These are phyloP conservation scores for Rhinocladiella similis DNA, from an alignment of 2,329 filamentous ascomycete species.

Conservation along the genomic window DNA sequence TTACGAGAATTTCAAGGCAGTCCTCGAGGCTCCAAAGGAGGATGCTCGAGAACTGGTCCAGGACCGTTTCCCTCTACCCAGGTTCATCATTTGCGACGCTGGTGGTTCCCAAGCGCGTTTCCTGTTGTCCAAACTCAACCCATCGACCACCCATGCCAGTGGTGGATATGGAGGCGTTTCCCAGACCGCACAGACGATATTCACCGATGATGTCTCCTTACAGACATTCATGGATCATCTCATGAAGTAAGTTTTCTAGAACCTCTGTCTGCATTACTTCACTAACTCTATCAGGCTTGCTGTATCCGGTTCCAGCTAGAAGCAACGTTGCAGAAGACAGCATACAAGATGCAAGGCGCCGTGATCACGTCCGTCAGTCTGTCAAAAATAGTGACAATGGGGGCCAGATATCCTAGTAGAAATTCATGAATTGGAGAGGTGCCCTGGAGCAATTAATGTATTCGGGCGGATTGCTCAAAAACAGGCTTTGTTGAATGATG, in stretches of 20 bases:
- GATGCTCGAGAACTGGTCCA: slow-evolving; percentile 96
- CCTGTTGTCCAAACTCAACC: slow-evolving; percentile 93
- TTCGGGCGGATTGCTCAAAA: too few relatives aligned
- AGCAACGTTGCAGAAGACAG: slow-evolving; percentile 1
- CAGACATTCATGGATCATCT: slow-evolving; percentile 99
- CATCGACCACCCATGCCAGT: slow-evolving; percentile 92
- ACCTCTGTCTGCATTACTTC: background rate
- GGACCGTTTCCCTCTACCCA: slow-evolving; percentile 94
- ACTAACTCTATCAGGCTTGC: slow-evolving; percentile 45
- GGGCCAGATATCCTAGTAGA: too few relatives aligned
- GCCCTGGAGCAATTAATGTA: too few relatives aligned
- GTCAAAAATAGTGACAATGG: too few relatives aligned
- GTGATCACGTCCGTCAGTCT: too few relatives aligned
- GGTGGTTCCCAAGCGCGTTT: slow-evolving; percentile 97
- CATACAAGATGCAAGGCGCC: too few relatives aligned
- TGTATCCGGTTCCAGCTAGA: slow-evolving; percentile 52
- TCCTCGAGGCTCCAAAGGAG: slow-evolving; percentile 92
- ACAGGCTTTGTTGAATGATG: too few relatives aligned
- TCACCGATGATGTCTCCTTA: slow-evolving; percentile 95
- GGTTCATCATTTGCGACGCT: slow-evolving; percentile 98
- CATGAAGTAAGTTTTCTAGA: slow-evolving; percentile 78
- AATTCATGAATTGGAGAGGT: too few relatives aligned
- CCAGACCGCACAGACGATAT: slow-evolving; percentile 94
- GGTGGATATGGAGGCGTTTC: slow-evolving; percentile 87
- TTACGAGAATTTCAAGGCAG: slow-evolving; percentile 88